Percentiles rank a stretch among this genome's conserved stretches.
These are phyloP conservation scores for Diaporthe destruens DNA, from an alignment of 2,329 filamentous ascomycete genomes.

Conservation along the genomic window DNA sequence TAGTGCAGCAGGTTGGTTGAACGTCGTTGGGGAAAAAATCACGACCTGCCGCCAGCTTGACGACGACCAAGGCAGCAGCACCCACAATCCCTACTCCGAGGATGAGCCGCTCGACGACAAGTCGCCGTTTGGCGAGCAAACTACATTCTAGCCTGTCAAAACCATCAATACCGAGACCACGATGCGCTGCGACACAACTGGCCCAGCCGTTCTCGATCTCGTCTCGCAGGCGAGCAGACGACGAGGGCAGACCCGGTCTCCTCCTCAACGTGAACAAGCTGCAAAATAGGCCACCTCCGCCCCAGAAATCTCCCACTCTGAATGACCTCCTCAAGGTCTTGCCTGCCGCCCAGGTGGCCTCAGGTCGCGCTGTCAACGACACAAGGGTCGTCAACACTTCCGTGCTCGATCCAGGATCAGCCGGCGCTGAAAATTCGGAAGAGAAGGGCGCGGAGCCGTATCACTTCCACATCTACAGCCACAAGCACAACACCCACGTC, in stretches of 20 bases:
- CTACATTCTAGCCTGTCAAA: constrained; percentile 51
- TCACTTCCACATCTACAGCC: constrained; percentile 87
- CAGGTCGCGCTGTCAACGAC: constrained; percentile 40
- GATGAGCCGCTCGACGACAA: constrained; percentile 60
- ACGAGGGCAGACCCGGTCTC: constrained; percentile 13
- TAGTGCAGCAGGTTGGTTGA: constrained; percentile 21
- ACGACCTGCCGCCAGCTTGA: constrained; percentile 36
- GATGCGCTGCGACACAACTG: constrained; percentile 37
- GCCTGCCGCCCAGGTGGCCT: constrained; percentile 32
- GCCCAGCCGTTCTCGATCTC: constrained; percentile 40
- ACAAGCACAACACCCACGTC: constrained; percentile 96
- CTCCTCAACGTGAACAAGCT: constrained; percentile 32
- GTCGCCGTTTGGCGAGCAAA: constrained; percentile 58
- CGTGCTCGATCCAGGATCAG: constrained; percentile 37
- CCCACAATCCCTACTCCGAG: constrained; percentile 43
- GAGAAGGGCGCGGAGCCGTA: constrained; percentile 71
- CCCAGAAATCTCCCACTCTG: constrained; percentile 23
- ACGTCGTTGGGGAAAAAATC: constrained; percentile 31
- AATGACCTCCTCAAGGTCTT: constrained; percentile 20
- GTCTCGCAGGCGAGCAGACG: constrained; percentile 34
- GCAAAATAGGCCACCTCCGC: constrained; percentile 30
- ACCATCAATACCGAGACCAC: constrained; percentile 23
- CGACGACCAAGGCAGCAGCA: constrained; percentile 44
- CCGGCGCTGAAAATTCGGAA: constrained; percentile 44
- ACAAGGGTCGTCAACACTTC: constrained; percentile 38